Conservation (phyloP, 1,139 yeast genomes). For the Petasospora rhodanensis region DNA sequence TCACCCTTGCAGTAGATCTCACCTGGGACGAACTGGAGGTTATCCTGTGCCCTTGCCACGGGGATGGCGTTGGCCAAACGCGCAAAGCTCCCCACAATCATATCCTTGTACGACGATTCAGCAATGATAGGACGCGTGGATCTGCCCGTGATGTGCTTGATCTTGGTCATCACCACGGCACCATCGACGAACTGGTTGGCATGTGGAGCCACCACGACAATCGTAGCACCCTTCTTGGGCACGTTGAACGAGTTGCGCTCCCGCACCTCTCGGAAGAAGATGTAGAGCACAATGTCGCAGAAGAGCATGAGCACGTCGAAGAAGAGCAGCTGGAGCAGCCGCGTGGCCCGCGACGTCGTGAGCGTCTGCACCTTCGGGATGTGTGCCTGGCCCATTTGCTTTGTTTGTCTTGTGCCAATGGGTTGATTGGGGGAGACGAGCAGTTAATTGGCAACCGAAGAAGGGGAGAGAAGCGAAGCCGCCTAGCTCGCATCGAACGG, state of each 20-base stretch:
- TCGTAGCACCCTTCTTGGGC: constrained; percentile 62
- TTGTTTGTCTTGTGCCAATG: too few relatives aligned
- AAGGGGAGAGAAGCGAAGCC: too few relatives aligned
- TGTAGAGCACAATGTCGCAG: constrained; percentile 31
- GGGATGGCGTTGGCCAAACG: constrained; percentile 61
- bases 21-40: constrained; percentile 44
- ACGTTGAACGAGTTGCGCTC: constrained; percentile 65
- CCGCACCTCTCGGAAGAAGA: constrained; percentile 65
- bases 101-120: constrained; percentile 51
- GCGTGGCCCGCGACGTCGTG: constrained; percentile 4
- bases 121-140: constrained; percentile 60
- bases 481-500: too few relatives aligned
- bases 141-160: constrained; percentile 30
- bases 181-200: constrained; percentile 80
- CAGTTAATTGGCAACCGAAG: too few relatives aligned
- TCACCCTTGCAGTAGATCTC: constrained; percentile 39
- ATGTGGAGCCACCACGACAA: constrained; percentile 78
- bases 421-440: too few relatives aligned
- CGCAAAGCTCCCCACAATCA: constrained; percentile 53
- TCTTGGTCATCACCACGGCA: constrained; percentile 53
- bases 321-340: constrained; percentile 22
- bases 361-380: constrained; percentile 14
- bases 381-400: too few relatives aligned
- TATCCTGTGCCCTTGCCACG: constrained; percentile 71
- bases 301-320: constrained; percentile 36